A percentile compares a stretch with the other conserved stretches of the same genome.
phyloP scores from a whole-genome alignment of 1,284 basidiomycete species.

The Papiliotrema fonsecae region DNA sequence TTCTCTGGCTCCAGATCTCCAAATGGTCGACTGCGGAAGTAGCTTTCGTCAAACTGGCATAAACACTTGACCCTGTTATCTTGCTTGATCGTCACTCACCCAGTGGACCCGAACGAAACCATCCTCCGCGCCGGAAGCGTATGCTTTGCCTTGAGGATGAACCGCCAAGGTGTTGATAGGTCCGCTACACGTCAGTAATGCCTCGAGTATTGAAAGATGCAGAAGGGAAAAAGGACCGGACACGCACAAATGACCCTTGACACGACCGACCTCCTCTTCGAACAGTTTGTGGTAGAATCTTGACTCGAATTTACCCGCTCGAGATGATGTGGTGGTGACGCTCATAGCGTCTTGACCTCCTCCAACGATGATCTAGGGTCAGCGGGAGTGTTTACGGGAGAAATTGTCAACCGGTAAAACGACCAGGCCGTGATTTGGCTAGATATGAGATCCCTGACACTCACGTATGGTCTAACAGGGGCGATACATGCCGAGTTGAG shows the following conservation, averaged over 20 bases:
- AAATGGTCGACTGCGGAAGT: conserved; percentile 83
- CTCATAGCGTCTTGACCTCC: conserved; percentile 98
- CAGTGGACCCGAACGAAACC: conserved; percentile 85
- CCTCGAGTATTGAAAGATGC: background rate
- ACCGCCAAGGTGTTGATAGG: conserved; percentile 98
- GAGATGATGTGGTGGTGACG: conserved; percentile 87
- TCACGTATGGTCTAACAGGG: conserved; percentile 76
- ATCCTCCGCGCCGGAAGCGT: conserved; percentile 94
- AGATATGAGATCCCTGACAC: conserved; percentile 24
- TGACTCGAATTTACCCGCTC: conserved; percentile 97
- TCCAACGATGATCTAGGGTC: conserved; percentile 70
- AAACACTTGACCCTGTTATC: background rate
- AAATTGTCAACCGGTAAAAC: no score
- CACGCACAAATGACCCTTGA: conserved; percentile 73
- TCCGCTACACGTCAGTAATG: conserved; percentile 57
- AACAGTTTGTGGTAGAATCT: conserved; percentile 98
- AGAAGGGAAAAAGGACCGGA: background rate
- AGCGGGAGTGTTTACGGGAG: conserved; percentile 4
- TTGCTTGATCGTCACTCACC: conserved; percentile 26
- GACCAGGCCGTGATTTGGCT: no score
- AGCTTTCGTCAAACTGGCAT: conserved; percentile 77
- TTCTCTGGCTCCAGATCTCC: conserved; percentile 75
- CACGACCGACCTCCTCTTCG: conserved; percentile 94
- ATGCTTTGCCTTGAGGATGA: conserved; percentile 81
- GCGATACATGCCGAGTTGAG: conserved; percentile 90